Base-by-base conservation (phyloP, 805 yeast species). In the Ogataea pilisensis region DNA sequence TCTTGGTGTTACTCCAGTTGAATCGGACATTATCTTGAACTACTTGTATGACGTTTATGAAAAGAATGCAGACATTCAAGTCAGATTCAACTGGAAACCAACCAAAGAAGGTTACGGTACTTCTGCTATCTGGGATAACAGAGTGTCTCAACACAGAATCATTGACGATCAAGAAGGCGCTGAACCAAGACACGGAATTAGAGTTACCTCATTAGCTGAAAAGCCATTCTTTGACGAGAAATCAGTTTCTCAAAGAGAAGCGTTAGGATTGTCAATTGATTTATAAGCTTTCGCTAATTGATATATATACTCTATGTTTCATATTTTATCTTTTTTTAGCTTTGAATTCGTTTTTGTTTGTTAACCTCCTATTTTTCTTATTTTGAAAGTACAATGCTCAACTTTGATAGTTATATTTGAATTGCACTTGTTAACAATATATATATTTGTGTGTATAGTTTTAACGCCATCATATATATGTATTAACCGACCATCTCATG, bases 141-240 rank as follows among this genome's bases (percentile, higher is more conserved):
- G 76, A 58, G 50, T 66, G 28, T 59, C 71, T 37, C 68, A 69
- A 44, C 75, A 72, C 50, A 60, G 60, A 49, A 68, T 71, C n/a
- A 64, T 69, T 22, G 63, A 68, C 66, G 75, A 70, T 51, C 69
- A 72, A 37, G 57, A 53, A 34, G 69, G 69, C 6, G 55, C 22
- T 31, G 68, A 65, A 34, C 60, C 69, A 14, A 64, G 78, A 60
- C 81, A 75, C 46, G 81, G 76, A 28, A 70, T 74, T 9, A 71
- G 82, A 50, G 75, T 71, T 25, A 72, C 76, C 1, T 57, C 80
- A 1, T 65, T 77, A 45, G 82, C 78, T 17, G 81, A 77, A 46
- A 53, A 61, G 36, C 82, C 82, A 2, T 68, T 40, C 60, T 76
- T 68, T 53, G 79, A 75, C 49, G 67, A 69, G 21, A 54, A 62